Evolutionary conservation across 1,284 basidiomycete species (phyloP).

Genomic region (Apiotrichum brassicae): DNA sequence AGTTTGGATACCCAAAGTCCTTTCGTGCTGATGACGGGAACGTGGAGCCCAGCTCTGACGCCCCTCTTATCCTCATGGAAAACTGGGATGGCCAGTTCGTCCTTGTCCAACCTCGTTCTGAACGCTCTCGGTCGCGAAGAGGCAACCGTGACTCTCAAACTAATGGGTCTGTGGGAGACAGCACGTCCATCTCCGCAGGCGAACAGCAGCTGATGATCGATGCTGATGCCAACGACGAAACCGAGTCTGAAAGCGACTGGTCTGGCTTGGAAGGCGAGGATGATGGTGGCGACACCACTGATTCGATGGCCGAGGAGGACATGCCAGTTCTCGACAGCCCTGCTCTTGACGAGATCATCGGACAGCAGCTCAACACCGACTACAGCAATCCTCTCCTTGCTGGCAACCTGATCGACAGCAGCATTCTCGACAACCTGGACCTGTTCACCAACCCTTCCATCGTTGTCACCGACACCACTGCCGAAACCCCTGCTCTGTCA

Average conservation of each 20-base stretch:
- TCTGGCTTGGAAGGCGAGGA: slow-evolving; percentile 30
- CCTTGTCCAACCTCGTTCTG: slow-evolving; percentile 36
- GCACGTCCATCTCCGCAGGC: slow-evolving; percentile 25
- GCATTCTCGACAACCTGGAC: neutral
- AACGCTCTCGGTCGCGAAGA: slow-evolving; percentile 17
- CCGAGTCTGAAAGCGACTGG: slow-evolving; percentile 26
- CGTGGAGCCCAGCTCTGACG: slow-evolving; percentile 8
- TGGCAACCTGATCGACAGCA: no score
- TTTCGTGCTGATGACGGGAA: slow-evolving; percentile 15
- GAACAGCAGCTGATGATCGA: slow-evolving; percentile 39
- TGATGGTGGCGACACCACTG: slow-evolving; percentile 42
- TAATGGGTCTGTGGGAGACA: slow-evolving; percentile 32
- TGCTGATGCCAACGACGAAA: slow-evolving; percentile 32
- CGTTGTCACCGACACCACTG: slow-evolving; percentile 22
- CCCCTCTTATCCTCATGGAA: slow-evolving; percentile 42
- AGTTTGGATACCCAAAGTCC: slow-evolving; percentile 39
- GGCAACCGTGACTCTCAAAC: slow-evolving; percentile 25
- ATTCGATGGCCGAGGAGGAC: slow-evolving; percentile 45
- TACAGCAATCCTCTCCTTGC: neutral
- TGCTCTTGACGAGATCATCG: slow-evolving; percentile 37
- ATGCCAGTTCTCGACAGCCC: slow-evolving; percentile 44
- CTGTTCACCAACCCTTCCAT: slow-evolving; percentile 17
- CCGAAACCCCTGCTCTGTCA: slow-evolving; percentile 22
- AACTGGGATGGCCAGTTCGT: slow-evolving; percentile 45
- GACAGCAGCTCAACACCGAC: slow-evolving; percentile 16